phyloP scores from a whole-genome alignment of 306 rosid species.

The Ormosia emarginata region DNA sequence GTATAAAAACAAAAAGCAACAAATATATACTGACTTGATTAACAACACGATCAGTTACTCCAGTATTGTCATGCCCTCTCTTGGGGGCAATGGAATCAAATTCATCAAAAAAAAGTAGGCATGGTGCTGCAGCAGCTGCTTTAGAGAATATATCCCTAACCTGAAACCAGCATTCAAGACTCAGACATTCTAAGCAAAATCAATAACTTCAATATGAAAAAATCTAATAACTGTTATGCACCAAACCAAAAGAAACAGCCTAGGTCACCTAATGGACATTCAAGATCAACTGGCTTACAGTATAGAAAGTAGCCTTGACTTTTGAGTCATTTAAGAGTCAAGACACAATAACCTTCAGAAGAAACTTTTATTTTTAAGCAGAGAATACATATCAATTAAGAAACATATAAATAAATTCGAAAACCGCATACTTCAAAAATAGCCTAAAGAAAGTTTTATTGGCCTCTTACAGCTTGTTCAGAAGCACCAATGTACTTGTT shows the following conservation, averaged over 20 bases:
- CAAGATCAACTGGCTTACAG: neutral
- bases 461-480: constrained; percentile 91
- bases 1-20: neutral
- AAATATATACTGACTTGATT: constrained; percentile 65
- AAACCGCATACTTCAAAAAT: constrained; percentile 3
- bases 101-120: constrained; percentile 93
- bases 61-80: constrained; percentile 99
- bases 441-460: constrained; percentile 14
- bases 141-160: constrained; percentile 93
- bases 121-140: constrained; percentile 97
- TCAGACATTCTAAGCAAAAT: constrained; percentile 11
- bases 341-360: constrained; percentile 1
- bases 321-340: neutral
- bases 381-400: neutral
- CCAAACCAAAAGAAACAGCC: constrained; percentile 12
- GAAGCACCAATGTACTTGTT: constrained; percentile 98
- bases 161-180: constrained; percentile 49
- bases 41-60: constrained; percentile 97
- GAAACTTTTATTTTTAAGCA: neutral
- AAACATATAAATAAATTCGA: neutral
- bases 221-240: neutral
- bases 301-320: neutral
- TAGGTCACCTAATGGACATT: constrained; percentile 8
- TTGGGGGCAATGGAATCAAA: constrained; percentile 98
- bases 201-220: neutral